These are phyloP conservation scores for Lyophyllum decastes DNA, from an alignment of 768 basidiomycete genomes.

Conservation along the genomic window DNA sequence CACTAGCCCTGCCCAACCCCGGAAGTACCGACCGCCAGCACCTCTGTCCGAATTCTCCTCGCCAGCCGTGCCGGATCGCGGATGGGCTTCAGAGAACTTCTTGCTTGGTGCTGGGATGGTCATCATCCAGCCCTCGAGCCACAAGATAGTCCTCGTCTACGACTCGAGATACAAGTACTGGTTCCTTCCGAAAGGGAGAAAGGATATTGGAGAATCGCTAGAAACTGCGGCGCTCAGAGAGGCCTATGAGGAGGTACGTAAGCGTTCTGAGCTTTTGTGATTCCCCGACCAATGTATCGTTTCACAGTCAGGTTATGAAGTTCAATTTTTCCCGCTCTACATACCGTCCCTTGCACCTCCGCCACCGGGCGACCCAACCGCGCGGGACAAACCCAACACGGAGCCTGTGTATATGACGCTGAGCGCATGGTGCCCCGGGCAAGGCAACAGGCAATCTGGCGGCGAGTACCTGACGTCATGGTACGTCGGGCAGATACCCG, in stretches of 20 bases:
- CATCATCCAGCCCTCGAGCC: slow-evolving; percentile 58
- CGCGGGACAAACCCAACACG: slow-evolving; percentile 4
- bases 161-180: slow-evolving; percentile 40
- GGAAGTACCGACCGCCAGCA: not conserved
- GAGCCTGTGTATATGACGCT: slow-evolving; percentile 19
- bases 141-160: slow-evolving; percentile 52
- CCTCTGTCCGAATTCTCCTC: slow-evolving; percentile 41
- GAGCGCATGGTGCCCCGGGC: slow-evolving; percentile 7
- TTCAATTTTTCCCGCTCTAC: slow-evolving; percentile 16
- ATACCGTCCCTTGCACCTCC: slow-evolving; percentile 14
- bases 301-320: slow-evolving; percentile 19
- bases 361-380: slow-evolving; percentile 9
- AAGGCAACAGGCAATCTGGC: slow-evolving; percentile 4
- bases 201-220: slow-evolving; percentile 65
- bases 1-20: not conserved
- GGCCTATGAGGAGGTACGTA: slow-evolving; percentile 63
- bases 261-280: not conserved
- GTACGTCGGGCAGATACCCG: slow-evolving; percentile 21
- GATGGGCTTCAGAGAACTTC: slow-evolving; percentile 53
- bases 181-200: slow-evolving; percentile 67
- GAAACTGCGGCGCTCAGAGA: slow-evolving; percentile 62
- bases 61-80: slow-evolving; percentile 40
- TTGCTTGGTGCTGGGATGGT: slow-evolving; percentile 64
- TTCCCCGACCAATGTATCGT: not conserved
- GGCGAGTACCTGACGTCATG: slow-evolving; percentile 23